Evolutionary conservation across 768 basidiomycete species (phyloP).

Genomic region (Gymnopilus junonius): DNA sequence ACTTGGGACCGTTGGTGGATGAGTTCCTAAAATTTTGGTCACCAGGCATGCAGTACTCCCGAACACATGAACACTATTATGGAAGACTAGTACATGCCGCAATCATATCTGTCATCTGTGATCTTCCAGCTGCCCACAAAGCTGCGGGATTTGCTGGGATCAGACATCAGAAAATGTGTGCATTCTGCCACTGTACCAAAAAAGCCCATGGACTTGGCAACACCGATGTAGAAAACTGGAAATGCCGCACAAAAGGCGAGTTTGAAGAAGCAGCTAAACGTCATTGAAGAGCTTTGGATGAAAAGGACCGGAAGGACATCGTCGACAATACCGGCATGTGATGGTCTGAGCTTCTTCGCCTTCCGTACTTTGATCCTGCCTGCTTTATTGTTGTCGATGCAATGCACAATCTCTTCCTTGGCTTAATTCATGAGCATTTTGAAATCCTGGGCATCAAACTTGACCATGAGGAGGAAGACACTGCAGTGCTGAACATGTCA

Average conservation of each 20-base stretch:
- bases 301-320: constrained; percentile 5
- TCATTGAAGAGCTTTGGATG: constrained; percentile 21
- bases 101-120: constrained; percentile 37
- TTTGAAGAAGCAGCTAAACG: constrained; percentile 13
- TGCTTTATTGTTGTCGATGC: constrained; percentile 34
- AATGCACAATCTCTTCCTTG: constrained; percentile 44
- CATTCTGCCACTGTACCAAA: constrained; percentile 24
- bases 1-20: constrained; percentile 39
- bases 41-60: constrained; percentile 32
- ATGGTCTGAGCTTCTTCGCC: constrained; percentile 26
- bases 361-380: constrained; percentile 40
- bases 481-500: background rate
- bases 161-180: constrained; percentile 24
- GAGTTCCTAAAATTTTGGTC: constrained; percentile 39
- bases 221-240: constrained; percentile 17
- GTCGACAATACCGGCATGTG: constrained; percentile 28
- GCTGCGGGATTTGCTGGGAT: constrained; percentile 27
- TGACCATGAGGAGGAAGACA: background rate
- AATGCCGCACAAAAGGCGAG: constrained; percentile 14
- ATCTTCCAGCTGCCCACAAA: constrained; percentile 39
- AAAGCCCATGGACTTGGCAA: constrained; percentile 13
- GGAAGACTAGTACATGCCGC: constrained; percentile 34
- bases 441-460: constrained; percentile 16
- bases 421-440: constrained; percentile 35
- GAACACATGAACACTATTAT: constrained; percentile 20